phyloP scores from a whole-genome alignment of 2,329 filamentous ascomycete species.

The Arthrinium phaeospermum region DNA sequence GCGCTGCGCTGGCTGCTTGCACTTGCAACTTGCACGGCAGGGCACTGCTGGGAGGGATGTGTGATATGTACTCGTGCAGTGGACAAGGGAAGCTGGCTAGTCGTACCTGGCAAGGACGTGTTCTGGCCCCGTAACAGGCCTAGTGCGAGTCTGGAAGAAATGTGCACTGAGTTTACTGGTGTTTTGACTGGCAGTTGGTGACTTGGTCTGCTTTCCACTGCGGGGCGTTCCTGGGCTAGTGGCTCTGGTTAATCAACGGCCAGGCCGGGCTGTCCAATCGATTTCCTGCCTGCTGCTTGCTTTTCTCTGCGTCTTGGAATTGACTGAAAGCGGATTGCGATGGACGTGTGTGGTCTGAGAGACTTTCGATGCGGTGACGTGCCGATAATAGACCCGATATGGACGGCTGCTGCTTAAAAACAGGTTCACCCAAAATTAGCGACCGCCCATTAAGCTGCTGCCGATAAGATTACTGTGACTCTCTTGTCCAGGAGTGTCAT shows the following conservation, averaged over 20 bases:
- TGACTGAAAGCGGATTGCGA: constrained; percentile 6
- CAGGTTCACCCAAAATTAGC: constrained; percentile 14
- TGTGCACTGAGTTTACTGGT: constrained; percentile 6
- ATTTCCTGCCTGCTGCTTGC: not conserved
- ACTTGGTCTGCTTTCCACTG: constrained; percentile 9
- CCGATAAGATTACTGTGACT: constrained; percentile 6
- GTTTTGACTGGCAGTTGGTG: constrained; percentile 13
- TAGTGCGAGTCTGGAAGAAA: constrained; percentile 1
- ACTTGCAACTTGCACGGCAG: not conserved
- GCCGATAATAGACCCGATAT: constrained; percentile 10
- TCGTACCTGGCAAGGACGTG: constrained; percentile 13
- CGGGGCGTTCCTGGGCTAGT: constrained; percentile 6
- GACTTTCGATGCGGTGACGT: not conserved
- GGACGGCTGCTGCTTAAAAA: not conserved
- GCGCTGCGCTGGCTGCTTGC: not conserved
- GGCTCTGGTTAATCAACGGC: constrained; percentile 10
- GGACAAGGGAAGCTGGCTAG: constrained; percentile 13
- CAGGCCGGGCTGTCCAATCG: constrained; percentile 1
- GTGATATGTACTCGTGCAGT: not conserved
- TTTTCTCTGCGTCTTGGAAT: not conserved
- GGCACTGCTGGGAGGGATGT: not conserved
- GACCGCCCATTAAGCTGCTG: constrained; percentile 7
- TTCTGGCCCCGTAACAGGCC: not conserved
- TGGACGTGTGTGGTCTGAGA: not conserved
- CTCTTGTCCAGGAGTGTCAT: not conserved